Evolutionary conservation across 2,329 filamentous ascomycete species (phyloP).

Genomic region (Alternaria incomplexa): DNA sequence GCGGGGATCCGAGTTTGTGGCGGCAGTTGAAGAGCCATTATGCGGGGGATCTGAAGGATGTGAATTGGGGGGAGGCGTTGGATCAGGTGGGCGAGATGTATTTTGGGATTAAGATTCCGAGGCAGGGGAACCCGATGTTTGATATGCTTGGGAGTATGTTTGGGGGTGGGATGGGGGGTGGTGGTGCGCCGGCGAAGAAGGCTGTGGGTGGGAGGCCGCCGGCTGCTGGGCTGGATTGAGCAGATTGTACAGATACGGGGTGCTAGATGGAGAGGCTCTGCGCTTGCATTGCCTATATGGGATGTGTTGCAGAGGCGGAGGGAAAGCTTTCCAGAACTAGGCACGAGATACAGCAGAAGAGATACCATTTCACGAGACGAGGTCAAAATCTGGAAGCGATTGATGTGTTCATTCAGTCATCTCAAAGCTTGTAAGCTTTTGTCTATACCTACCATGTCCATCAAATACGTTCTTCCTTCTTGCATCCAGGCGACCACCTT

Average conservation of each 20-base stretch:
- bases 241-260: not conserved
- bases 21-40: constrained; percentile 84
- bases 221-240: constrained; percentile 46
- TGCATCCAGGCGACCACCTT: not conserved
- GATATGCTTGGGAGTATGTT: constrained; percentile 99
- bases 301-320: not conserved
- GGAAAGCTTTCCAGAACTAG: not conserved
- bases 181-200: constrained; percentile 52
- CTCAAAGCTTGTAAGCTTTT: not conserved
- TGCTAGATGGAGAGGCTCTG: not conserved
- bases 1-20: constrained; percentile 78
- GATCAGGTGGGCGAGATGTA: constrained; percentile 95
- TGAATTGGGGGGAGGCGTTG: constrained; percentile 78
- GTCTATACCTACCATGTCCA: constrained; percentile 4
- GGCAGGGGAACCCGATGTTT: constrained; percentile 89
- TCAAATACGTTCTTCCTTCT: not conserved
- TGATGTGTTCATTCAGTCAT: constrained; percentile 1
- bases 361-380: constrained; percentile 7
- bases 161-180: constrained; percentile 72
- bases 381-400: not conserved
- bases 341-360: not conserved
- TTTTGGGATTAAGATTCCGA: constrained; percentile 87
- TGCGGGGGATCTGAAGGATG: constrained; percentile 75
- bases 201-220: constrained; percentile 48
- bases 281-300: not conserved